phyloP scores from a whole-genome alignment of 148 eudicot species.

The Persicaria tinctoria region DNA sequence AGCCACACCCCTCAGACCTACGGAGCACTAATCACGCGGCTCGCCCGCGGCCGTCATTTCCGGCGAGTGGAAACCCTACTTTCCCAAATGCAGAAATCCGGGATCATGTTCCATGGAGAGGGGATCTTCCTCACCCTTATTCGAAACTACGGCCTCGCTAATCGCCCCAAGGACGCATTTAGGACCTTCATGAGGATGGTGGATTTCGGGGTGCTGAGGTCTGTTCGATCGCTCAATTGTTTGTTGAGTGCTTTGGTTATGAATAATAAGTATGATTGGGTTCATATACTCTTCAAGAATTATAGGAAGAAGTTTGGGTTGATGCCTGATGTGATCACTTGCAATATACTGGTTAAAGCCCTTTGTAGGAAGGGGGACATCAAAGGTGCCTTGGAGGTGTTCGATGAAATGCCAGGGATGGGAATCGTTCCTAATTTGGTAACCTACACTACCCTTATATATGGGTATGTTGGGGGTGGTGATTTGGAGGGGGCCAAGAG shows the following conservation, averaged over 20 bases:
- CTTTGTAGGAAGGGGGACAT: constrained; percentile 62
- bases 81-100: constrained; percentile 26
- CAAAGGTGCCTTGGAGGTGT: constrained; percentile 44
- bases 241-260: constrained; percentile 57
- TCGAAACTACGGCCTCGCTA: constrained; percentile 59
- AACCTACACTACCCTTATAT: constrained; percentile 60
- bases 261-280: constrained; percentile 53
- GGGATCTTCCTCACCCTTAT: constrained; percentile 47
- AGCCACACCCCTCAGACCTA: constrained; percentile 49
- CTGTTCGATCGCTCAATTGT: constrained; percentile 70
- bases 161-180: constrained; percentile 54
- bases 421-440: constrained; percentile 75
- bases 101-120: constrained; percentile 43
- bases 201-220: constrained; percentile 40
- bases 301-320: constrained; percentile 39
- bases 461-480: constrained; percentile 52
- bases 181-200: constrained; percentile 40
- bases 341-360: constrained; percentile 63
- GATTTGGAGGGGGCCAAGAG: constrained; percentile 60
- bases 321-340: constrained; percentile 61
- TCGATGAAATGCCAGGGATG: constrained; percentile 75
- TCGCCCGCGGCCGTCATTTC: constrained; percentile 70
- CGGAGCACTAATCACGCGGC: constrained; percentile 50
- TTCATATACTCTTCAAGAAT: constrained; percentile 46
- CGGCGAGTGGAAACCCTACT: constrained; percentile 41